Evolutionary conservation across 176 grass and related monocot species (phyloP).

Genomic region (Eragrostis curvula): DNA sequence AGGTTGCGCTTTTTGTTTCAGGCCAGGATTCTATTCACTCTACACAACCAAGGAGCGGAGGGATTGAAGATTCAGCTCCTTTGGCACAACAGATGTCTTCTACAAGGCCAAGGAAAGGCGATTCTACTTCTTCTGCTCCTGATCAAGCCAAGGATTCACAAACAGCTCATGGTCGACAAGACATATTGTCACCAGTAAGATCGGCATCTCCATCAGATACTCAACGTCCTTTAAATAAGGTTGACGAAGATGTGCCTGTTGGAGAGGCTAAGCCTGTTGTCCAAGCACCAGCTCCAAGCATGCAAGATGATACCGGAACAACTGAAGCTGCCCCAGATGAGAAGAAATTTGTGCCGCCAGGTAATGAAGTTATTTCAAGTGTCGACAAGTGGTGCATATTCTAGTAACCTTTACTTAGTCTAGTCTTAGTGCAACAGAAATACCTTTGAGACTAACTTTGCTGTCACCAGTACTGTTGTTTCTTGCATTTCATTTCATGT

Average conservation of each 20-base stretch:
- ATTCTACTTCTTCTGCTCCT: not conserved
- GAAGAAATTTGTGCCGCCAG: not conserved
- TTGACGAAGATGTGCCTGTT: not conserved
- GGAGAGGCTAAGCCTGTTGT: not conserved
- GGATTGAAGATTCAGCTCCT: conserved; percentile 1
- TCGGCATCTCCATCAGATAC: not conserved
- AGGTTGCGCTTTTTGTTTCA: not conserved
- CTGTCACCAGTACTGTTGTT: not conserved
- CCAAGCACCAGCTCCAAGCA: not conserved
- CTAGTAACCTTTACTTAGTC: not conserved
- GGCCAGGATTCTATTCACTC: conserved; percentile 18
- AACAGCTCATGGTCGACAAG: not conserved
- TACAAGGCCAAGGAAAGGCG: not conserved
- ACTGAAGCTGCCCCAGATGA: not conserved
- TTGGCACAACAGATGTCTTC: not conserved
- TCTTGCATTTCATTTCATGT: conserved; percentile 3
- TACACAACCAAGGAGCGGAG: not conserved
- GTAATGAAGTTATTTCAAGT: conserved; percentile 24
- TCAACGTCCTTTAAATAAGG: not conserved
- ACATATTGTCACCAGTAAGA: not conserved
- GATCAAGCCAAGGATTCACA: not conserved
- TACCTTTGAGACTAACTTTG: not conserved
- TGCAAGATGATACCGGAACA: not conserved
- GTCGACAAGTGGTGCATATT: not conserved
- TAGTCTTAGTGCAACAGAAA: not conserved